Percentiles rank a stretch among this genome's conserved stretches.
Conservation (phyloP, 2,329 filamentous ascomycete species). For the Dendryphion nanum region DNA sequence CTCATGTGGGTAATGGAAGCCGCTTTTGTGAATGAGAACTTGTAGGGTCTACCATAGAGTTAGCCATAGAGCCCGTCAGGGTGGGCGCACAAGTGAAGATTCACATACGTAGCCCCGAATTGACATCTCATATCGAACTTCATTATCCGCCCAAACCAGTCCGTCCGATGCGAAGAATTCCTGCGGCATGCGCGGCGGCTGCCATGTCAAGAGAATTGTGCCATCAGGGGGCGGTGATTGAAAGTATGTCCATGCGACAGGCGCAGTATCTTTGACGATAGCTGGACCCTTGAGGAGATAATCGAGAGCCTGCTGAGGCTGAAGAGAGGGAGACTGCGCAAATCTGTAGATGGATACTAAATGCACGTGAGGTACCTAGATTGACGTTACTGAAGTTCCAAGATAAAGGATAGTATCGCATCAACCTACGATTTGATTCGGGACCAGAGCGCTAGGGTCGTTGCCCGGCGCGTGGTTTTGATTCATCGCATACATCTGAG, state of each 20-base stretch:
- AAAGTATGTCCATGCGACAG: conserved; percentile 93
- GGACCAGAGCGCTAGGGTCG: conserved; percentile 37
- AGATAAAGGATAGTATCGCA: conserved; percentile 6
- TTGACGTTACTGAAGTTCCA: conserved; percentile 12
- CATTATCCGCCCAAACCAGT: conserved; percentile 83
- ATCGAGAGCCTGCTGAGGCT: conserved; percentile 74
- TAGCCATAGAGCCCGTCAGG: conserved; percentile 3
- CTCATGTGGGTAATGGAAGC: conserved; percentile 73
- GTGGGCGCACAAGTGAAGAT: background rate
- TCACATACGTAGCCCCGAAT: conserved; percentile 63
- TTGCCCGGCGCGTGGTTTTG: conserved; percentile 26
- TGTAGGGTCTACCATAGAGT: conserved; percentile 73
- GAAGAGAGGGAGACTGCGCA: conserved; percentile 68
- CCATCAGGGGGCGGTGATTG: conserved; percentile 74
- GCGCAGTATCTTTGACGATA: conserved; percentile 77
- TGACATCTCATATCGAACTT: conserved; percentile 74
- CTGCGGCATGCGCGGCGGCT: conserved; percentile 66
- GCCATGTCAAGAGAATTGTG: conserved; percentile 83
- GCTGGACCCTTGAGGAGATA: conserved; percentile 82
- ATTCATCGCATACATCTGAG: conserved; percentile 38
- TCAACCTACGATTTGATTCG: conserved; percentile 29
- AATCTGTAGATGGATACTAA: conserved; percentile 82
- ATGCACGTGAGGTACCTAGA: conserved; percentile 82
- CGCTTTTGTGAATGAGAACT: conserved; percentile 77
- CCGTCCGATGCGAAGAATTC: conserved; percentile 84